Conservation (phyloP, 176 grass and related monocot genomes). For the Saccharum spontaneum region DNA sequence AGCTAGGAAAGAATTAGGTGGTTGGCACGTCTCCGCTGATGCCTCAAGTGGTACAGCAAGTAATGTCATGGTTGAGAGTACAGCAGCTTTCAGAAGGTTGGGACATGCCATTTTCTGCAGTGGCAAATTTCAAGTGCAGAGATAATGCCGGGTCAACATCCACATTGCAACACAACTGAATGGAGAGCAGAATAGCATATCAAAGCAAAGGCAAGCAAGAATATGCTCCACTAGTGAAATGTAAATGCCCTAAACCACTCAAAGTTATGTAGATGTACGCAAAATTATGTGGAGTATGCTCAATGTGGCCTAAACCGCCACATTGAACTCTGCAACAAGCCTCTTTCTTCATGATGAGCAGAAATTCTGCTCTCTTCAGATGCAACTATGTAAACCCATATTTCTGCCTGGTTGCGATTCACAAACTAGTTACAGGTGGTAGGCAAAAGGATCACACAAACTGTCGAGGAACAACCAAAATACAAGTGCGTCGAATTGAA, state of each 20-base stretch:
- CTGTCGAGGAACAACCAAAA: neutral
- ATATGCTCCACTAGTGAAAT: neutral
- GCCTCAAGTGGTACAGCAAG: conserved; percentile 49
- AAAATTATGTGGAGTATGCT: neutral
- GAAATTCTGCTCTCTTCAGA: conserved; percentile 5
- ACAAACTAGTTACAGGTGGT: neutral
- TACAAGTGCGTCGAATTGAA: neutral
- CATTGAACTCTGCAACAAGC: neutral
- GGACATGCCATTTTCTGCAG: conserved; percentile 38
- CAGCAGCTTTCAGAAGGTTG: conserved; percentile 32
- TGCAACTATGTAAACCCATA: neutral
- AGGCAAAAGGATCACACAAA: neutral
- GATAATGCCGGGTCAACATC: neutral
- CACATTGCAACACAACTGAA: neutral
- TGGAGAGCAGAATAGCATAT: neutral
- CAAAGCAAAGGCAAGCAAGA: neutral
- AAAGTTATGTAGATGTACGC: neutral
- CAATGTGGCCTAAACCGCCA: neutral
- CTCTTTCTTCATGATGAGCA: neutral
- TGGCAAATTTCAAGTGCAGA: conserved; percentile 11
- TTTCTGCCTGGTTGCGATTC: neutral
- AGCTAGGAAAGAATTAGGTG: conserved; percentile 17
- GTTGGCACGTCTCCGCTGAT: conserved; percentile 47
- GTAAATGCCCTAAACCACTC: neutral
- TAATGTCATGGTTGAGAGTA: conserved; percentile 44